Conservation (phyloP, 805 yeast species). For the Wickerhamiella slavikovae region DNA sequence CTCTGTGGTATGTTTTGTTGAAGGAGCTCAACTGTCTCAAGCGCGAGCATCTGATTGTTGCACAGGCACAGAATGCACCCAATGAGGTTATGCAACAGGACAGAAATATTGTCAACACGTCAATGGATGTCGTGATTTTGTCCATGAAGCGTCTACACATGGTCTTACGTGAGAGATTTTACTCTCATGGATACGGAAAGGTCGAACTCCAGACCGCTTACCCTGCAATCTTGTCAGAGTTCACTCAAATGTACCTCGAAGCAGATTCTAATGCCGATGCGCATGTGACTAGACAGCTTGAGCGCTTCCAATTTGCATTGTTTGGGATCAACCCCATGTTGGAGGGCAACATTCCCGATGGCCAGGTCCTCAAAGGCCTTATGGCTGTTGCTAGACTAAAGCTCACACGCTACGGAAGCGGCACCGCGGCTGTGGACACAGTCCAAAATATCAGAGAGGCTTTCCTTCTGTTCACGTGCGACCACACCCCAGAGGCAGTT, state of each 20-base stretch:
- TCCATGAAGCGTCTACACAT: slow-evolving; percentile 70
- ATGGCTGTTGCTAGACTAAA: slow-evolving; percentile 50
- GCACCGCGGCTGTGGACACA: slow-evolving; percentile 12
- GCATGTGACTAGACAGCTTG: slow-evolving; percentile 46
- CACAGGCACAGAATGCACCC: slow-evolving; percentile 14
- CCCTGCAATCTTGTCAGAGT: slow-evolving; percentile 31
- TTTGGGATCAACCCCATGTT: slow-evolving; percentile 66
- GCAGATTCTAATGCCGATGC: slow-evolving; percentile 32
- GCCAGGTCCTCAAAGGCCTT: slow-evolving; percentile 44
- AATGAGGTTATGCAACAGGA: no score
- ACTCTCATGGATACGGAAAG: slow-evolving; percentile 39
- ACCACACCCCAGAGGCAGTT: slow-evolving; percentile 22
- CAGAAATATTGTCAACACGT: slow-evolving; percentile 5
- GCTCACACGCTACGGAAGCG: slow-evolving; percentile 27
- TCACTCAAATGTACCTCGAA: slow-evolving; percentile 34
- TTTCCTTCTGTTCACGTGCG: slow-evolving; percentile 27
- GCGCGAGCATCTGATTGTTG: slow-evolving; percentile 49
- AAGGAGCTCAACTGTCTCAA: slow-evolving; percentile 64
- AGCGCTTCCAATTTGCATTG: slow-evolving; percentile 60
- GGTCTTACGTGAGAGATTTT: slow-evolving; percentile 70
- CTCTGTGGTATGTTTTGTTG: slow-evolving; percentile 71
- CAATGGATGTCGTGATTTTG: slow-evolving; percentile 26
- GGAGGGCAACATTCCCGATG: slow-evolving; percentile 37
- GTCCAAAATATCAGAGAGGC: slow-evolving; percentile 24
- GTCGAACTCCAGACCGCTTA: slow-evolving; percentile 22